Percentiles rank a stretch among this genome's conserved stretches.
phyloP scores from a whole-genome alignment of 2,329 filamentous ascomycete genomes.

The Nemania abortiva region DNA sequence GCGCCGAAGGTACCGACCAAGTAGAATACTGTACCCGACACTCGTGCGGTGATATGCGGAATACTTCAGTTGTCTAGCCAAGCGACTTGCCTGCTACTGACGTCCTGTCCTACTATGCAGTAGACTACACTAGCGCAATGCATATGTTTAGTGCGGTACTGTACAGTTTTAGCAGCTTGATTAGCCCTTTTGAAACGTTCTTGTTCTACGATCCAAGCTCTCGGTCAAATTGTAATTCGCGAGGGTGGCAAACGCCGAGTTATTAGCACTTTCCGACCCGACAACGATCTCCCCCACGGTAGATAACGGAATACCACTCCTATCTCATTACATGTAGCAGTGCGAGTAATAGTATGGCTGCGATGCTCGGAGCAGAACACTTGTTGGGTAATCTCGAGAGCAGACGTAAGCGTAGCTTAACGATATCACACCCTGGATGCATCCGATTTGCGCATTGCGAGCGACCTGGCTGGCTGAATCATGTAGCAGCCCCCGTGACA shows the following conservation, averaged over 20 bases:
- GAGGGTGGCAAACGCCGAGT: slow-evolving; percentile 23
- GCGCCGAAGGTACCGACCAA: slow-evolving; percentile 30
- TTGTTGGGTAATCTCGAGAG: slow-evolving; percentile 1
- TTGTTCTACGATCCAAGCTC: slow-evolving; percentile 12
- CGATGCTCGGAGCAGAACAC: background rate
- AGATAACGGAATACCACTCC: background rate
- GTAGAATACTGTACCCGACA: slow-evolving; percentile 12
- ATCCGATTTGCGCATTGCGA: slow-evolving; percentile 33
- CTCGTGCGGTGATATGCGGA: slow-evolving; percentile 6
- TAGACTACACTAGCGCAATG: slow-evolving; percentile 22
- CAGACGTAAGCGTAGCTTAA: slow-evolving; percentile 22
- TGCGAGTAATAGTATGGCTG: background rate
- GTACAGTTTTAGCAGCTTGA: slow-evolving; percentile 7
- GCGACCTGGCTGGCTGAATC: slow-evolving; percentile 20
- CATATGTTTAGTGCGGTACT: slow-evolving; percentile 22
- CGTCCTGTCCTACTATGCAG: slow-evolving; percentile 19
- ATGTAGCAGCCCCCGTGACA: slow-evolving; percentile 29
- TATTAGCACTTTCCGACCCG: slow-evolving; percentile 1
- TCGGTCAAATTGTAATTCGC: slow-evolving; percentile 33
- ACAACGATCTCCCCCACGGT: slow-evolving; percentile 1
- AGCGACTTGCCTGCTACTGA: slow-evolving; percentile 14
- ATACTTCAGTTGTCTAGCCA: slow-evolving; percentile 4
- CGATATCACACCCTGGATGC: slow-evolving; percentile 12
- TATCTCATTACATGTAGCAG: background rate
- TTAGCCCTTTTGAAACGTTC: background rate